phyloP scores from a whole-genome alignment of 2,329 filamentous ascomycete genomes.

The Ascosphaera apis region DNA sequence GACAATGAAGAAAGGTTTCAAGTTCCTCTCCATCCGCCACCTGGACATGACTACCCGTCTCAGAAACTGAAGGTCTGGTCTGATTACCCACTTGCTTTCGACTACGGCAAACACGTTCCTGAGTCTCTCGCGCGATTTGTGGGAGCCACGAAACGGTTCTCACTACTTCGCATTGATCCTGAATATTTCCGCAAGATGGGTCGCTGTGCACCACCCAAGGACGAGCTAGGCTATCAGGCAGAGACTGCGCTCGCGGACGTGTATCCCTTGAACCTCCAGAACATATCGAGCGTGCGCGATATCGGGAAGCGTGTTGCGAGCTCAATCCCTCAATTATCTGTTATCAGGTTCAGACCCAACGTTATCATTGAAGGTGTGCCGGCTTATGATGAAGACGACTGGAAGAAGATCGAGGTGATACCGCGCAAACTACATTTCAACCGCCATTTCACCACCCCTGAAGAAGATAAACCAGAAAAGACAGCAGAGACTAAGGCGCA shows the following conservation, averaged over 20 bases:
- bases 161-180: slow-evolving; percentile 30
- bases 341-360: slow-evolving; percentile 34
- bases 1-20: slow-evolving; percentile 22
- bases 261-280: slow-evolving; percentile 34
- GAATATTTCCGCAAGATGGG: slow-evolving; percentile 25
- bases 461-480: background rate
- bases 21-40: slow-evolving; percentile 29
- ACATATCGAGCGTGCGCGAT: slow-evolving; percentile 29
- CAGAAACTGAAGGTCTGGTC: slow-evolving; percentile 32
- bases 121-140: slow-evolving; percentile 27
- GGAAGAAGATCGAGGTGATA: slow-evolving; percentile 27
- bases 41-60: slow-evolving; percentile 22
- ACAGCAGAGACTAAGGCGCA: slow-evolving; percentile 4
- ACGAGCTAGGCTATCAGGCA: slow-evolving; percentile 28
- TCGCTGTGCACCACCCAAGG: slow-evolving; percentile 29
- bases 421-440: slow-evolving; percentile 7
- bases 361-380: slow-evolving; percentile 30
- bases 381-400: slow-evolving; percentile 32
- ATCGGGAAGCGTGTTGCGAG: slow-evolving; percentile 21
- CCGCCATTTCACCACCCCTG: background rate
- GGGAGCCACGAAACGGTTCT: slow-evolving; percentile 21
- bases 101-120: slow-evolving; percentile 21
- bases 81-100: slow-evolving; percentile 23
- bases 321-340: slow-evolving; percentile 22
- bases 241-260: slow-evolving; percentile 33